Percentiles rank a stretch among this genome's conserved stretches.
These are phyloP conservation scores for Penicillium maclennaniae DNA, from an alignment of 495 filamentous ascomycete species.

Conservation along the genomic window DNA sequence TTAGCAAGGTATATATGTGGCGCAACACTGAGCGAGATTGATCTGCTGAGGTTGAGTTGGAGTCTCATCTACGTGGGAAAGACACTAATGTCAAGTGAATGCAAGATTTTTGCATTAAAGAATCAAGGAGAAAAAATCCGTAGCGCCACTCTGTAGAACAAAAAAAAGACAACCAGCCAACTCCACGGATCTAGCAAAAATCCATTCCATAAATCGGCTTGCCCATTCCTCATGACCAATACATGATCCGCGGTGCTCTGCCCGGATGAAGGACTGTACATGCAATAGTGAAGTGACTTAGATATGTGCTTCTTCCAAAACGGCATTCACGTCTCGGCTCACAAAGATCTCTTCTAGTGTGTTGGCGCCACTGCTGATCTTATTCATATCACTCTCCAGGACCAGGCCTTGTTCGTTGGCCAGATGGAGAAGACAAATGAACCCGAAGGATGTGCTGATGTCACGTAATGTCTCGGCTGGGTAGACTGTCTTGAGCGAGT, in stretches of 20 bases:
- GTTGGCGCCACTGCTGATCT: constrained; percentile 23
- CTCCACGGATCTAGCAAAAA: constrained; percentile 26
- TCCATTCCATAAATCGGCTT: constrained; percentile 9
- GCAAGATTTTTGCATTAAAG: constrained; percentile 4
- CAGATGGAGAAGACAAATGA: constrained; percentile 92
- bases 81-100: background rate
- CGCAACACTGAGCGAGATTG: background rate
- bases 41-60: background rate
- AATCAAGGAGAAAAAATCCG: constrained; percentile 3
- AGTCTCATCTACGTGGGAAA: background rate
- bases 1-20: background rate
- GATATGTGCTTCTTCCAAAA: constrained; percentile 39
- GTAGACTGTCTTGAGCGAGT: constrained; percentile 80
- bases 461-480: constrained; percentile 79
- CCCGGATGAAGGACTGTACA: constrained; percentile 20
- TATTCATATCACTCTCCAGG: constrained; percentile 46
- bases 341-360: constrained; percentile 46
- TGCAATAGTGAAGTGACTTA: constrained; percentile 19
- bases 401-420: constrained; percentile 96
- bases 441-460: constrained; percentile 95
- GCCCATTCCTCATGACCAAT: constrained; percentile 23
- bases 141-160: constrained; percentile 23
- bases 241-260: constrained; percentile 10
- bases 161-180: constrained; percentile 24
- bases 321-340: constrained; percentile 33